These are phyloP conservation scores for Corchorus capsularis DNA, from an alignment of 345 rosid species.

Conservation along the genomic window DNA sequence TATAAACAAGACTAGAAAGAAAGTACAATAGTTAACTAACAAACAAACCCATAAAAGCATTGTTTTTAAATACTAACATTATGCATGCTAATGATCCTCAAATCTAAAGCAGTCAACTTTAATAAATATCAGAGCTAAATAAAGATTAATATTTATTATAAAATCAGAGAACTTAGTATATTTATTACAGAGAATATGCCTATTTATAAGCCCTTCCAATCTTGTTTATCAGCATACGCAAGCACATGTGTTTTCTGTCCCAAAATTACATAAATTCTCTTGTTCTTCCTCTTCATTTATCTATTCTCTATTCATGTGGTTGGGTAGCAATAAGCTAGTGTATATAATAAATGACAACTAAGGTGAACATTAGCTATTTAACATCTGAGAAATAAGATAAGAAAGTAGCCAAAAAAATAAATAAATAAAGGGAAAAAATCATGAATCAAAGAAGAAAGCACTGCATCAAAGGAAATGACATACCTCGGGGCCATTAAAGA, in stretches of 20 bases:
- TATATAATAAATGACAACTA: background rate
- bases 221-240: background rate
- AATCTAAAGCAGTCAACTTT: background rate
- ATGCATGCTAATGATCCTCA: background rate
- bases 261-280: background rate
- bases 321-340: background rate
- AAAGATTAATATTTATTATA: background rate
- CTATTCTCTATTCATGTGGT: background rate
- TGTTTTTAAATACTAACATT: background rate
- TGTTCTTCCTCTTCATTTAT: background rate
- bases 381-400: background rate
- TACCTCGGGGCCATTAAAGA: slow-evolving; percentile 99
- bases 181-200: slow-evolving; percentile 2
- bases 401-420: background rate
- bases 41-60: background rate
- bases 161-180: background rate
- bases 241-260: background rate
- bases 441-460: background rate
- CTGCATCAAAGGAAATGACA: slow-evolving; percentile 4
- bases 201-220: background rate
- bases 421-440: background rate
- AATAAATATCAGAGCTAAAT: slow-evolving; percentile 5
- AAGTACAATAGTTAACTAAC: background rate
- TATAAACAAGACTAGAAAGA: background rate
- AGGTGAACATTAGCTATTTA: slow-evolving; percentile 9